A percentile compares a stretch with the other conserved stretches of the same genome.
Conservation (phyloP, 306 rosid genomes). For the Dryas drummondii region DNA sequence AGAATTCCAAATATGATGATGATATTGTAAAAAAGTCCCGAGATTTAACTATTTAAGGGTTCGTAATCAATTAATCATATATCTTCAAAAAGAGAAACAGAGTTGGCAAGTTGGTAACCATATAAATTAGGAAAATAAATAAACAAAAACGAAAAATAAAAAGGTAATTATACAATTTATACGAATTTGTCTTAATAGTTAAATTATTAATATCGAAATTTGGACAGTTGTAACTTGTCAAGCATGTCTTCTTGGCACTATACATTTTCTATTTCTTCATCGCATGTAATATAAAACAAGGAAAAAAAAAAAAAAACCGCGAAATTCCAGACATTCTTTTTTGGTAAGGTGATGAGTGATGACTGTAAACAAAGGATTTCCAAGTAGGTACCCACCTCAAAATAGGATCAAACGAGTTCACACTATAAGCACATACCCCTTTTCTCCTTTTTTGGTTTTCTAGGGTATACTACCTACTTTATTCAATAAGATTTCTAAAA, state of each 20-base stretch:
- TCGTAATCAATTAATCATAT: too few relatives aligned
- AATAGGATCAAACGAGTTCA: conserved; percentile 1
- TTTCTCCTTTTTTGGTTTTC: too few relatives aligned
- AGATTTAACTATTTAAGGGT: too few relatives aligned
- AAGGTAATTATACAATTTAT: too few relatives aligned
- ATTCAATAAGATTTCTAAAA: too few relatives aligned
- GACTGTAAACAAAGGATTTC: not conserved
- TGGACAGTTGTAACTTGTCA: not conserved
- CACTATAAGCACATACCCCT: not conserved
- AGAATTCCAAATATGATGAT: too few relatives aligned
- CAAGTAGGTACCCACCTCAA: not conserved
- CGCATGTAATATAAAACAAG: not conserved
- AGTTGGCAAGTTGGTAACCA: too few relatives aligned
- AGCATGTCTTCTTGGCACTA: not conserved
- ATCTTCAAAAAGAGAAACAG: too few relatives aligned
- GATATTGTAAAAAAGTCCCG: too few relatives aligned
- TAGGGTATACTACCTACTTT: too few relatives aligned
- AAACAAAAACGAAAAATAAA: not conserved
- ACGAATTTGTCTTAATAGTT: not conserved
- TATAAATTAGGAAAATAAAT: not conserved
- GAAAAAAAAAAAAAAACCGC: not conserved
- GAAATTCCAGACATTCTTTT: not conserved
- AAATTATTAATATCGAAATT: not conserved
- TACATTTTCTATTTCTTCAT: not conserved
- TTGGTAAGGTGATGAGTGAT: not conserved